Conservation (phyloP, 1,284 basidiomycete species). For the Malassezia furfur region DNA sequence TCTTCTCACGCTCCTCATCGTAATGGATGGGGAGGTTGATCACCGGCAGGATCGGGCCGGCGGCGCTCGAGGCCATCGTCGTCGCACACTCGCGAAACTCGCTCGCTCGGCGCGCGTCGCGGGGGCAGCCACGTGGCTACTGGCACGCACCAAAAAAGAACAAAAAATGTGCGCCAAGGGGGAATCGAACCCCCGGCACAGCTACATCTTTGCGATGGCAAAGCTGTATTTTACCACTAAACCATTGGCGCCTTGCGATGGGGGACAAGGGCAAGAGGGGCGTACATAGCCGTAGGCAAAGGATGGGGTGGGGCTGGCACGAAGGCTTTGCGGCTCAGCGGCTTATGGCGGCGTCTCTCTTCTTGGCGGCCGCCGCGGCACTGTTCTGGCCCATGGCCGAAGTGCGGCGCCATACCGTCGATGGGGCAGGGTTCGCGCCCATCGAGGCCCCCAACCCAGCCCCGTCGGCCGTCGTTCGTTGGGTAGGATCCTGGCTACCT, state of each 20-base stretch:
- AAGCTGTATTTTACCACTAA: slow-evolving; percentile 25
- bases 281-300: neutral
- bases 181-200: slow-evolving; percentile 24
- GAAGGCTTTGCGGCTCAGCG: no score
- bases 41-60: slow-evolving; percentile 51
- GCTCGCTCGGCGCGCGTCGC: neutral
- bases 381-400: no score
- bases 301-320: no score
- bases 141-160: neutral
- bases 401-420: no score
- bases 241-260: slow-evolving; percentile 15
- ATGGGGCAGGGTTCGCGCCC: no score
- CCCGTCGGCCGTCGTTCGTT: no score
- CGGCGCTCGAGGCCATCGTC: slow-evolving; percentile 9
- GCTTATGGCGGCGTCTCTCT: no score
- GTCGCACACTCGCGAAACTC: neutral
- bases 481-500: no score
- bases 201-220: slow-evolving; percentile 18
- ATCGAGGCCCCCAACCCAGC: no score
- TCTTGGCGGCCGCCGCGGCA: no score
- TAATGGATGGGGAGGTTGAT: slow-evolving; percentile 55
- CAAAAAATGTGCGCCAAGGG: slow-evolving; percentile 22
- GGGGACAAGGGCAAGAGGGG: neutral
- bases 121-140: neutral
- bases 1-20: slow-evolving; percentile 49